Conservation (phyloP, 2,329 filamentous ascomycete genomes). For the Clonostachys rosea region DNA sequence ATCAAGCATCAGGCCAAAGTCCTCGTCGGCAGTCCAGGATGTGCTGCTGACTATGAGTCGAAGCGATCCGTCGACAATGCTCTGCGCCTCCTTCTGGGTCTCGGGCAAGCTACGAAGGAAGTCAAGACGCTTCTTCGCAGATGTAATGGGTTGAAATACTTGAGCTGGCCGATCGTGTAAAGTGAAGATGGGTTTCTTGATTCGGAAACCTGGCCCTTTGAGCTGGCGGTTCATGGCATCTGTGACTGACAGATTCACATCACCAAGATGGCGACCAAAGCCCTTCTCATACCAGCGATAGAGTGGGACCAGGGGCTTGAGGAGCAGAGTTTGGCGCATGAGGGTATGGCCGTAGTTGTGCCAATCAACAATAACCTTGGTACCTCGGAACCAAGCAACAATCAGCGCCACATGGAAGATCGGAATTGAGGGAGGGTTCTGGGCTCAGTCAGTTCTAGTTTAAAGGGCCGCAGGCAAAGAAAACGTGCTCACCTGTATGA, state of each 20-base stretch:
- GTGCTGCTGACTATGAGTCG: conserved; percentile 86
- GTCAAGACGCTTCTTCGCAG: conserved; percentile 35
- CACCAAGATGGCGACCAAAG: conserved; percentile 62
- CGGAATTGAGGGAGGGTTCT: conserved; percentile 95
- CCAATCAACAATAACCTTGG: conserved; percentile 88
- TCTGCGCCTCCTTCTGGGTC: conserved; percentile 53
- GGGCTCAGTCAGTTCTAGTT: conserved; percentile 7
- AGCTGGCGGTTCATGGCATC: conserved; percentile 80
- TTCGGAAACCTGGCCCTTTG: conserved; percentile 54
- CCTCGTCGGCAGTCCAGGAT: conserved; percentile 96
- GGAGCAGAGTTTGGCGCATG: conserved; percentile 57
- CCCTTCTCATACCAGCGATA: conserved; percentile 74
- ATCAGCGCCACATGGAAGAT: conserved; percentile 74
- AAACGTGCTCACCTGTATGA: conserved; percentile 60
- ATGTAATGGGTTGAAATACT: conserved; percentile 70
- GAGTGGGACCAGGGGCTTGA: conserved; percentile 71
- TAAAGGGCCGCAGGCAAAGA: neutral
- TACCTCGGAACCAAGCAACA: conserved; percentile 72
- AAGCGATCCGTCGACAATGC: conserved; percentile 53
- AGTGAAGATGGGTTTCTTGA: conserved; percentile 62
- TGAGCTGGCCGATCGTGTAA: conserved; percentile 83
- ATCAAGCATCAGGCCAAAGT: conserved; percentile 83
- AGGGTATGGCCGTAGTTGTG: conserved; percentile 99
- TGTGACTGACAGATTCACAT: conserved; percentile 82
- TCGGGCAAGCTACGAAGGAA: conserved; percentile 65